Percentiles rank a stretch among this genome's conserved stretches.
These are phyloP conservation scores for Talaromyces verruculosus DNA, from an alignment of 2,329 filamentous ascomycete species.

Conservation along the genomic window DNA sequence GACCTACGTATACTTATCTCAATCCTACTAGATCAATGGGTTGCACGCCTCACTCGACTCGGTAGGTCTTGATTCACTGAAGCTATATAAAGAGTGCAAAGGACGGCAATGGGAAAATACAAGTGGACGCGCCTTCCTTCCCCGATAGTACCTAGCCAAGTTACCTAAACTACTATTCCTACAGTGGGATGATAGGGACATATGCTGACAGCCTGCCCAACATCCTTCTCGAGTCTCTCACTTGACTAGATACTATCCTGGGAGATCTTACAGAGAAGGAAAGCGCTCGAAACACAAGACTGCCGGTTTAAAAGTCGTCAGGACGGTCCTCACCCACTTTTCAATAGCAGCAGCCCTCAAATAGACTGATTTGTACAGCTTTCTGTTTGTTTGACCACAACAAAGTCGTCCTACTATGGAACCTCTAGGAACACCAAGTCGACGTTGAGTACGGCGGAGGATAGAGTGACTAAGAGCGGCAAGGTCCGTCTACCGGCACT, in stretches of 20 bases:
- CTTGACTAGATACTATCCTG: too few species aligned
- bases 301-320: not conserved
- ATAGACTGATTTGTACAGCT: not conserved
- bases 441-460: not conserved
- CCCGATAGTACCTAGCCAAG: not conserved
- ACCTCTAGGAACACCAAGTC: not conserved
- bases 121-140: not conserved
- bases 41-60: not conserved
- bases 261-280: not conserved
- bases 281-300: not conserved
- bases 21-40: not conserved
- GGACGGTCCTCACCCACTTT: not conserved
- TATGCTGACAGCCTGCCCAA: not conserved
- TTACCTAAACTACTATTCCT: not conserved
- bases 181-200: not conserved
- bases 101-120: not conserved
- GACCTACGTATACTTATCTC: not conserved
- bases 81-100: not conserved
- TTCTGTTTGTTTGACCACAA: not conserved
- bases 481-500: not conserved
- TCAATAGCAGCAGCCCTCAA: not conserved
- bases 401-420: not conserved
- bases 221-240: not conserved
- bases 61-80: not conserved
- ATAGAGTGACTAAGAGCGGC: not conserved